Conservation (phyloP, 2,329 filamentous ascomycete genomes). For the Cytospora schulzeri region DNA sequence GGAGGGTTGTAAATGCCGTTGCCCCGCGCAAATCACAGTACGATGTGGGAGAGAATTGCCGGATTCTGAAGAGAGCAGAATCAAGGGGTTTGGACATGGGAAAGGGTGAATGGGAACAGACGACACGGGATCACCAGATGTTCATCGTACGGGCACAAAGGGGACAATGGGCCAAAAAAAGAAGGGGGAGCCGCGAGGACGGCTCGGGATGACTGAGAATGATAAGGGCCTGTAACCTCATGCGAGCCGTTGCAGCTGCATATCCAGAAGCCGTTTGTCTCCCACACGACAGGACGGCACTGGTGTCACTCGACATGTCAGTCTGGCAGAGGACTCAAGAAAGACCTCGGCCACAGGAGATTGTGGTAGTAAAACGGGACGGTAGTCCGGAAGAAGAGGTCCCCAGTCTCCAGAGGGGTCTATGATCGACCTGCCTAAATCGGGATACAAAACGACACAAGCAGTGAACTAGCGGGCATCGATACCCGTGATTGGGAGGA, state of each 20-base stretch:
- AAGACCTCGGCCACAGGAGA: background rate
- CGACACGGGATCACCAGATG: background rate
- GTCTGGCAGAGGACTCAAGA: background rate
- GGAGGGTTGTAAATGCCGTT: background rate
- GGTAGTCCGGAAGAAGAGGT: background rate
- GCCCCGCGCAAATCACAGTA: background rate
- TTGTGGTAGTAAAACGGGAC: background rate
- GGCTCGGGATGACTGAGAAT: background rate
- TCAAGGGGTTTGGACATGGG: background rate
- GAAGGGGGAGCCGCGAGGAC: background rate
- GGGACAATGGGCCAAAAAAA: background rate
- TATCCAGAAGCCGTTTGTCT: background rate
- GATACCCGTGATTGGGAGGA: constrained; percentile 18
- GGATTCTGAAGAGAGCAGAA: background rate
- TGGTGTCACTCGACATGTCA: background rate
- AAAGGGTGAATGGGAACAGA: background rate
- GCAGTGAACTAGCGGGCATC: constrained; percentile 5
- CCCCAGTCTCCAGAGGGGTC: background rate
- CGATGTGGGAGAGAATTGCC: background rate
- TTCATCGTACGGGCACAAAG: background rate
- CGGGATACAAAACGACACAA: constrained; percentile 3
- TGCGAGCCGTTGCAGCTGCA: background rate
- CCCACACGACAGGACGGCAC: background rate
- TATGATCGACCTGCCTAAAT: constrained; percentile 16
- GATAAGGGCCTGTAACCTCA: background rate